Evolutionary conservation across 2,329 filamentous ascomycete genomes (phyloP).

Genomic region (Mollisiaceae sp.): DNA sequence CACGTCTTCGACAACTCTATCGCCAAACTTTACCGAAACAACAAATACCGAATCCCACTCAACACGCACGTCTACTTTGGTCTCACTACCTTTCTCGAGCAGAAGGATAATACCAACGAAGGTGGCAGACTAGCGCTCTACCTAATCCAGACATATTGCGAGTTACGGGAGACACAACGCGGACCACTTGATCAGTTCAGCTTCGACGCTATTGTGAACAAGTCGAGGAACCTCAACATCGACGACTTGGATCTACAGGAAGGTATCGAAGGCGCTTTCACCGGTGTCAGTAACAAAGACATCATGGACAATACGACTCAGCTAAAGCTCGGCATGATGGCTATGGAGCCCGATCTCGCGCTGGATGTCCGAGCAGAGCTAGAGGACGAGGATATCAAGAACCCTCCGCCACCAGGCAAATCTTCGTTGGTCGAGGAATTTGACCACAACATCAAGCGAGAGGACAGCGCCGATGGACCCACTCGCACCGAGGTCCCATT

Average conservation of each 20-base stretch:
- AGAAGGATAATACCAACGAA: slow-evolving; percentile 69
- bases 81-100: slow-evolving; percentile 86
- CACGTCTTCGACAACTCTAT: slow-evolving; percentile 78
- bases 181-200: slow-evolving; percentile 69
- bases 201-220: slow-evolving; percentile 64
- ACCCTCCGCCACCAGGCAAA: slow-evolving; percentile 73
- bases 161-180: slow-evolving; percentile 61
- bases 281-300: slow-evolving; percentile 65
- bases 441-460: slow-evolving; percentile 84
- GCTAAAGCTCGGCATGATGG: slow-evolving; percentile 79
- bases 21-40: slow-evolving; percentile 81
- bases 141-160: slow-evolving; percentile 68
- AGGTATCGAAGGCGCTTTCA: slow-evolving; percentile 66
- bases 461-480: slow-evolving; percentile 85
- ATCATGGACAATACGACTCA: slow-evolving; percentile 60
- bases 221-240: slow-evolving; percentile 63
- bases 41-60: slow-evolving; percentile 90
- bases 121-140: slow-evolving; percentile 80
- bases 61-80: slow-evolving; percentile 83
- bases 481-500: slow-evolving; percentile 80
- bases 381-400: slow-evolving; percentile 80
- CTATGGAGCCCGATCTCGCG: slow-evolving; percentile 81
- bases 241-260: slow-evolving; percentile 64
- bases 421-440: slow-evolving; percentile 84
- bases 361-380: slow-evolving; percentile 87